These are phyloP conservation scores for Pleurotus eryngii DNA, from an alignment of 768 basidiomycete species.

Conservation along the genomic window DNA sequence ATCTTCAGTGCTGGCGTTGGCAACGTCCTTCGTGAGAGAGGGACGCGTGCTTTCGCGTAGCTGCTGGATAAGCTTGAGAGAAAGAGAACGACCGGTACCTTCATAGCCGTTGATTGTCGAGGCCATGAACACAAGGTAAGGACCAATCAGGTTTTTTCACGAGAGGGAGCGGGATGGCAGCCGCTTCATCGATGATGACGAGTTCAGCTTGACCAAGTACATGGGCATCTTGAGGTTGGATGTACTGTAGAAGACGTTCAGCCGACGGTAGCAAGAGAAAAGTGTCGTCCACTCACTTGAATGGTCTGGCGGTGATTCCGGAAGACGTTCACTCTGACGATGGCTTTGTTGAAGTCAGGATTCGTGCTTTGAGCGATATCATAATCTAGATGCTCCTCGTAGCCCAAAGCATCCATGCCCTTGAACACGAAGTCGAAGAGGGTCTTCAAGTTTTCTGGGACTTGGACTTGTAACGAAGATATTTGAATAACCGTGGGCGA, in stretches of 20 bases:
- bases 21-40: slow-evolving; percentile 63
- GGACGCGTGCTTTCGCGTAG: slow-evolving; percentile 88
- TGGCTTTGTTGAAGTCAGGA: slow-evolving; percentile 90
- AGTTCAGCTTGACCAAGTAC: slow-evolving; percentile 97
- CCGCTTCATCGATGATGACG: slow-evolving; percentile 97
- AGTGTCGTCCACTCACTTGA: slow-evolving; percentile 54
- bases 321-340: slow-evolving; percentile 94
- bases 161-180: slow-evolving; percentile 94
- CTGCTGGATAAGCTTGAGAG: slow-evolving; percentile 96
- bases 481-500: slow-evolving; percentile 93
- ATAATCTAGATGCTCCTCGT: slow-evolving; percentile 97
- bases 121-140: slow-evolving; percentile 96
- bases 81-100: slow-evolving; percentile 97
- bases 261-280: neutral
- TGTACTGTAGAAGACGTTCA: slow-evolving; percentile 63
- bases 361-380: slow-evolving; percentile 95
- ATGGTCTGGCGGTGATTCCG: slow-evolving; percentile 93
- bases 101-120: slow-evolving; percentile 99
- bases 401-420: slow-evolving; percentile 90
- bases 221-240: slow-evolving; percentile 96
- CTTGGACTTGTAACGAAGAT: slow-evolving; percentile 97
- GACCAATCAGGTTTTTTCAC: slow-evolving; percentile 91
- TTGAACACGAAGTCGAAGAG: slow-evolving; percentile 98
- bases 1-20: slow-evolving; percentile 36
- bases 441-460: slow-evolving; percentile 97